phyloP scores from a whole-genome alignment of 140 eudicot genomes.

The Senecio squalidus region DNA sequence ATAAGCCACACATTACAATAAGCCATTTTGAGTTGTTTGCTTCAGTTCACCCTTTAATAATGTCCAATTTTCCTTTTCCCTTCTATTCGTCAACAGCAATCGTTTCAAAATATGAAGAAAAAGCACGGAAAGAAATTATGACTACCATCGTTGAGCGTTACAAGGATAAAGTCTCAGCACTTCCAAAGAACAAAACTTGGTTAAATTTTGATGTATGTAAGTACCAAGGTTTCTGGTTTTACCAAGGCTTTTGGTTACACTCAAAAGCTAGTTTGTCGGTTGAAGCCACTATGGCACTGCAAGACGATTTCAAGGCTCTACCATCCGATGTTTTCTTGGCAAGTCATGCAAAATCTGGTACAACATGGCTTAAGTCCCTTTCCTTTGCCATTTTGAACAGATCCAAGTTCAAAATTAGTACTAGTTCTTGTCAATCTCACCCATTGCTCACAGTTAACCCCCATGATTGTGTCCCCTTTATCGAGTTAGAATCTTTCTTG shows the following conservation, averaged over 20 bases:
- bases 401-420: background rate
- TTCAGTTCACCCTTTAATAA: background rate
- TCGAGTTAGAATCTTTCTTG: slow-evolving; percentile 11
- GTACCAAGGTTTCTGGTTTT: slow-evolving; percentile 32
- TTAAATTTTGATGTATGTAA: background rate
- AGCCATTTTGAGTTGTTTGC: too few species aligned
- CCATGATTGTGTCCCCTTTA: slow-evolving; percentile 10
- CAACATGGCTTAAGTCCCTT: slow-evolving; percentile 38
- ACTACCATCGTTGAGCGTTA: slow-evolving; percentile 10
- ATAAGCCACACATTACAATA: too few species aligned
- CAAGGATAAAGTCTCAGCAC: slow-evolving; percentile 2
- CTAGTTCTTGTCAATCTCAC: background rate
- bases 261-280: background rate
- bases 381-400: slow-evolving; percentile 10
- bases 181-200: slow-evolving; percentile 8
- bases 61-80: background rate
- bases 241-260: slow-evolving; percentile 26
- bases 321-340: slow-evolving; percentile 16
- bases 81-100: background rate
- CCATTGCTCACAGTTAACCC: slow-evolving; percentile 20
- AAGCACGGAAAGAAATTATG: background rate
- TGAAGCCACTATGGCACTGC: slow-evolving; percentile 13
- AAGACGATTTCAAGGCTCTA: slow-evolving; percentile 17
- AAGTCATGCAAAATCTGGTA: slow-evolving; percentile 31
- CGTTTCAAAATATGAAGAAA: slow-evolving; percentile 6